These are phyloP conservation scores for Dothistroma pini DNA, from an alignment of 2,329 filamentous ascomycete species.

Conservation along the genomic window DNA sequence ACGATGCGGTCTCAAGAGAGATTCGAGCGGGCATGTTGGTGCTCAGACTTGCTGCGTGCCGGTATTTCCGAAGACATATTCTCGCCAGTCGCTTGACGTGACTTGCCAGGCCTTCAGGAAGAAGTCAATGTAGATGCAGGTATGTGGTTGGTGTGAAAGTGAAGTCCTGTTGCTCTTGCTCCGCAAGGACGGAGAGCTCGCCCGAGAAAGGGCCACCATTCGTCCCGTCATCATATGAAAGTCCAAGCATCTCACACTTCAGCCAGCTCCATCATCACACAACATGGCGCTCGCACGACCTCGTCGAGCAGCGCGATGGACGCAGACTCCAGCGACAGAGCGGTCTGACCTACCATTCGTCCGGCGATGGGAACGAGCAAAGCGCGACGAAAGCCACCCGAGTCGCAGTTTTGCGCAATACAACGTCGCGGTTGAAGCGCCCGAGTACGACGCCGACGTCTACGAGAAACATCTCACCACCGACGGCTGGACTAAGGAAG, in stretches of 20 bases:
- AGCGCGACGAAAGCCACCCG: constrained; percentile 2
- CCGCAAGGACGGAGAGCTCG: no score
- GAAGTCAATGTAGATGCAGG: no score
- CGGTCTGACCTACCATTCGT: neutral
- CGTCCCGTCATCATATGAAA: no score
- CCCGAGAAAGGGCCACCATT: no score
- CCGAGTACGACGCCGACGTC: constrained; percentile 80
- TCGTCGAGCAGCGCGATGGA: constrained; percentile 1
- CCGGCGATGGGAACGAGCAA: constrained; percentile 1
- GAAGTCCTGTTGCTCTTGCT: no score
- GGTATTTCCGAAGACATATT: no score
- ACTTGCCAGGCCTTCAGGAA: no score
- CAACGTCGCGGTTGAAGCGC: constrained; percentile 75
- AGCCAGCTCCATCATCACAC: neutral
- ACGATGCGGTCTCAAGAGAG: no score
- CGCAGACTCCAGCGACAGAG: neutral
- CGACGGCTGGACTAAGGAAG: constrained; percentile 81
- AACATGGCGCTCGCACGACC: neutral
- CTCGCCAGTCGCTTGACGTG: no score
- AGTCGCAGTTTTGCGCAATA: constrained; percentile 67
- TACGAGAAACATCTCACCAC: constrained; percentile 69
- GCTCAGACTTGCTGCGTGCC: no score
- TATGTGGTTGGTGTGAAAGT: no score
- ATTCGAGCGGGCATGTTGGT: no score
- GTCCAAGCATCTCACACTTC: neutral